Base-by-base conservation (phyloP, 176 grass and related monocot genomes). In the Miscanthus lutarioriparius region DNA sequence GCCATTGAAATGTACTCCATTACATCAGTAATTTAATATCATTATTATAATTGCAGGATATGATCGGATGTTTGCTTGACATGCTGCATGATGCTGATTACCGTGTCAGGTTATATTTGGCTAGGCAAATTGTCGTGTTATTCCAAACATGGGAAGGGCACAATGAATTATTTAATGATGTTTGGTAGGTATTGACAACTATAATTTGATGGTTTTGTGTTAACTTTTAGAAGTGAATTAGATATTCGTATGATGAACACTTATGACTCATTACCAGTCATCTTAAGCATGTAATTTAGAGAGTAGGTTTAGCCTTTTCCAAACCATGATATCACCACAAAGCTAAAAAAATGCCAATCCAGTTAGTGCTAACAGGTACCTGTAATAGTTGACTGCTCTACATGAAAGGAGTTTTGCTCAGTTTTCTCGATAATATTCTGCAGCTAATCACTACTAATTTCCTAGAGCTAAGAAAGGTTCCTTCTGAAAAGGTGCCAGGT, bases 71-170 rank as follows among this genome's bases (percentile, higher is more conserved):
- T 81, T 90, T 98, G 84, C 87, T 98, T 85, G 85, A 83, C 75
- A 95, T 98, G 95, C 88, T 98, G 80, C 91, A 95, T 85, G 95
- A 98, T 89, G 53, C 71, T 74, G 95, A 98, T 91, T 98, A 98
- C 73, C 88, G 95, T 71, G 95, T 98, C 32, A 91, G 95, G 77
- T 85, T 98, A 76, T 93, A 91, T 87, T 89, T 95, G 77, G 89
- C 91, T 62, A 91, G 85, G 92, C 92, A 93, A 91, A 83, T 98
- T 26, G 65, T 81, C 71, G 62, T 98, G 79, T 86, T 95, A 86
- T 98, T 98, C 87, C 89, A 93, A 84, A 94, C 80, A 79, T 98
- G 95, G 95, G 95, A 98, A 86, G 95, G 95, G 22, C 91, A 98
- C 37, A 95, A 54, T 70, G 92, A 98, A 51, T 86, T 98, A 54